These are phyloP conservation scores for carrot (Daucus carota) DNA, from an alignment of 129 eudicot species.

Conservation along the genomic window DH1_v3.0 NC_030384.2:35030501-35031000, in stretches of 20 bases:
- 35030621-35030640: neutral
- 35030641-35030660: neutral
- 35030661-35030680: too few relatives aligned
- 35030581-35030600: neutral
- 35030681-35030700: too few relatives aligned
- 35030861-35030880: neutral
- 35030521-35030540: neutral
- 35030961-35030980: neutral
- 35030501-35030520: too few relatives aligned
- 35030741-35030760: too few relatives aligned
- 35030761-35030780: too few relatives aligned
- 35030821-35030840: too few relatives aligned
- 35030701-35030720: too few relatives aligned
- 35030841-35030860: too few relatives aligned
- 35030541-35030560: neutral
- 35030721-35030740: too few relatives aligned
- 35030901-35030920: neutral
- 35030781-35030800: too few relatives aligned
- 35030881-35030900: too few relatives aligned
- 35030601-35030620: neutral
- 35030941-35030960: neutral
- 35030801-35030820: too few relatives aligned
- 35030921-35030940: neutral
- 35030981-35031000: neutral
- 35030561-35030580: neutral